These are phyloP conservation scores for Crataegus laevigata DNA, from an alignment of 306 rosid species.

Conservation along the genomic window DNA sequence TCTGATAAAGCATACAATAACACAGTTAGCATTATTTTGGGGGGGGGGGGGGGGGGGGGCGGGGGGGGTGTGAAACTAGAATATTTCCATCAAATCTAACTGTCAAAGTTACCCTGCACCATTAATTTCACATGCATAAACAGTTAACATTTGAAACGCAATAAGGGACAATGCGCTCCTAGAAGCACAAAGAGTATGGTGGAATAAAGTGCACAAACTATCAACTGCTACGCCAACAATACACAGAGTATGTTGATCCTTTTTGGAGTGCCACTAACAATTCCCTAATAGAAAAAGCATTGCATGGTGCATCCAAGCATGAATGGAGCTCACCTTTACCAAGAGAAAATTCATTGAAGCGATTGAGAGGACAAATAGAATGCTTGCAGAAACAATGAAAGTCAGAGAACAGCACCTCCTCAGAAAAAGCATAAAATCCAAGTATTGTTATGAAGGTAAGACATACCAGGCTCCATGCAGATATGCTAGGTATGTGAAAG, in stretches of 20 bases:
- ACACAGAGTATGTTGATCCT: too few relatives aligned
- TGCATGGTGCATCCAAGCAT: neutral
- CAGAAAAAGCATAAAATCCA: neutral
- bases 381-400: conserved; percentile 38
- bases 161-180: neutral
- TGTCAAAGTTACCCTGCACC: neutral
- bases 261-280: too few relatives aligned
- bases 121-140: neutral
- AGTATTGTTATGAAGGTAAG: neutral
- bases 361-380: conserved; percentile 61
- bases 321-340: conserved; percentile 60
- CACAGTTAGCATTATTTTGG: neutral
- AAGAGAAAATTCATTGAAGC: conserved; percentile 68
- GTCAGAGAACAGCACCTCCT: conserved; percentile 6
- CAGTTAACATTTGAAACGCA: neutral
- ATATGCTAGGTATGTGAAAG: conserved; percentile 62
- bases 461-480: conserved; percentile 92
- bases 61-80: too few relatives aligned
- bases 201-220: neutral
- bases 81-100: too few relatives aligned
- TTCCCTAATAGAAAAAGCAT: neutral
- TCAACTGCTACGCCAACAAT: neutral
- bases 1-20: neutral
- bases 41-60: too few relatives aligned
- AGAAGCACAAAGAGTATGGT: neutral